A percentile compares a stretch with the other conserved stretches of the same genome.
Evolutionary conservation across 208 protist genomes (phyloP).

Genomic region (Blastocrithidia nonstop): DNA sequence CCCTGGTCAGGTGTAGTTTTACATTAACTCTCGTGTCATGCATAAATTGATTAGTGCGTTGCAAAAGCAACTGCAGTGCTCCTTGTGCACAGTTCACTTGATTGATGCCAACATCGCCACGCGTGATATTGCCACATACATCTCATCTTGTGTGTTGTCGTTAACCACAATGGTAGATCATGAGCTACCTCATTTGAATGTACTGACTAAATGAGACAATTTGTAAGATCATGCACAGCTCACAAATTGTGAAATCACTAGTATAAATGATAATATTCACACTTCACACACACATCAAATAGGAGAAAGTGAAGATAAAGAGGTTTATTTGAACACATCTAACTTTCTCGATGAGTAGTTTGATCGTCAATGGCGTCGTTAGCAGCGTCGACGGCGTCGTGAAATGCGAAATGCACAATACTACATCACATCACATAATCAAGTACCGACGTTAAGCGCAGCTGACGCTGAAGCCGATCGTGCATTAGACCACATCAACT

Average conservation of each 20-base stretch:
- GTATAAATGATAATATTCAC: not conserved
- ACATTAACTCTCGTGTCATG: conserved; percentile 88
- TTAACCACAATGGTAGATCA: conserved; percentile 94
- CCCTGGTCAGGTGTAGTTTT: conserved; percentile 99
- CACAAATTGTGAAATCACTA: not conserved
- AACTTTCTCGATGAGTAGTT: conserved; percentile 69
- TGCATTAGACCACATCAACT: conserved; percentile 28
- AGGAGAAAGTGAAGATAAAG: conserved; percentile 51
- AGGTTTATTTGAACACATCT: conserved; percentile 25
- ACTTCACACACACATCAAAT: not conserved
- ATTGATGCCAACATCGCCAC: conserved; percentile 91
- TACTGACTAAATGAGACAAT: conserved; percentile 95
- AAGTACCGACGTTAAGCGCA: conserved; percentile 7
- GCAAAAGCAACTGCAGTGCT: conserved; percentile 41
- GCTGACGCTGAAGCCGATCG: not conserved
- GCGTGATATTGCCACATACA: conserved; percentile 89
- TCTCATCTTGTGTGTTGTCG: conserved; percentile 90
- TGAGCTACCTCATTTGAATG: conserved; percentile 93
- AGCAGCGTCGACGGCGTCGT: conserved; percentile 29
- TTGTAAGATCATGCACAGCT: conserved; percentile 7
- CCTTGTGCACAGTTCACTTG: conserved; percentile 87
- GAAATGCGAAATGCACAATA: conserved; percentile 25
- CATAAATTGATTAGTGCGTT: conserved; percentile 63
- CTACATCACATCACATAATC: conserved; percentile 11
- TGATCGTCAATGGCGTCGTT: conserved; percentile 50